Evolutionary conservation across 169 alveolate species (phyloP).

Genomic region (Cryptosporidium bovis): DNA sequence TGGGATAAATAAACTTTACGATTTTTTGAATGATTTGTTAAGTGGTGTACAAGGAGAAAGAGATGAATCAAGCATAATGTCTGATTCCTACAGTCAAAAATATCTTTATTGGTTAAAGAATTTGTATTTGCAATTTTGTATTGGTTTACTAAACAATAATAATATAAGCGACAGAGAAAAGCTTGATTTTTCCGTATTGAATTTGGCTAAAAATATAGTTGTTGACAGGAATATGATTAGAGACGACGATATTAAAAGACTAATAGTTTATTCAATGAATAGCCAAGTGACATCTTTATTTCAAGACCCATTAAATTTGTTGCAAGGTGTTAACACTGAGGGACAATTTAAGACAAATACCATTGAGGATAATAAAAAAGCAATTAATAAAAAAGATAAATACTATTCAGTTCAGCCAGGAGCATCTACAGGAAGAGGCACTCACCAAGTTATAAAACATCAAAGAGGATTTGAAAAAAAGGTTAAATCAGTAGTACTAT

Average conservation of each 20-base stretch:
- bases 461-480: constrained; percentile 54
- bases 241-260: not conserved
- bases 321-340: not conserved
- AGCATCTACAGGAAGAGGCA: constrained; percentile 66
- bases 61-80: constrained; percentile 25
- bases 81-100: constrained; percentile 61
- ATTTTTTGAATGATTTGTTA: constrained; percentile 25
- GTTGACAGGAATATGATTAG: constrained; percentile 24
- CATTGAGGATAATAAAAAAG: not conserved
- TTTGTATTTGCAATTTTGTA: constrained; percentile 40
- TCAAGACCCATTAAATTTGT: constrained; percentile 28
- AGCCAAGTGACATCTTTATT: constrained; percentile 1
- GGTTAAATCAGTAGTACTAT: constrained; percentile 15
- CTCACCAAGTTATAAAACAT: constrained; percentile 56
- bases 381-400: constrained; percentile 14
- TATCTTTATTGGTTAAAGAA: constrained; percentile 48
- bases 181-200: constrained; percentile 30
- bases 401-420: constrained; percentile 53
- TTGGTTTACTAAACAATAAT: constrained; percentile 35
- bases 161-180: constrained; percentile 14
- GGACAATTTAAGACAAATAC: not conserved
- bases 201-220: constrained; percentile 26
- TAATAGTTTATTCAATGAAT: constrained; percentile 5
- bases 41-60: constrained; percentile 47
- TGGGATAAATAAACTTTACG: constrained; percentile 21